A percentile compares a stretch with the other conserved stretches of the same genome.
Conservation (phyloP, 768 basidiomycete genomes). For the Kwoniella pini region DNA sequence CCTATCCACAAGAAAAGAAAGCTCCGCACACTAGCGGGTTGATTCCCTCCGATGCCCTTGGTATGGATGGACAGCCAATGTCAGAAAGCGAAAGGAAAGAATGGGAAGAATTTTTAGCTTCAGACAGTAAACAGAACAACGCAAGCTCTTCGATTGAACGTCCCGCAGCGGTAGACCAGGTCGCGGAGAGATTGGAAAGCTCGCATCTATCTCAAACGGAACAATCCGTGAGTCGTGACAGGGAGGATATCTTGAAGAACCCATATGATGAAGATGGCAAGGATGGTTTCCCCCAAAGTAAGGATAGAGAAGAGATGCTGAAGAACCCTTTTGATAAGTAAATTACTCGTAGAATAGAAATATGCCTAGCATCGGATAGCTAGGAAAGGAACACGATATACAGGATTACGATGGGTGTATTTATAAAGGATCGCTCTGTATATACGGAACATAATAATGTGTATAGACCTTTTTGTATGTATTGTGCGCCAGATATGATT, state of each 20-base stretch:
- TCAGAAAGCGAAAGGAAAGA: conserved; percentile 38
- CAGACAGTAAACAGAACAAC: too few species aligned
- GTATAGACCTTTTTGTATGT: too few species aligned
- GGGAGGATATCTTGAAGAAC: background rate
- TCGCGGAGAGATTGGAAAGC: background rate
- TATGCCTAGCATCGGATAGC: too few species aligned
- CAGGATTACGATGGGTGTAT: too few species aligned
- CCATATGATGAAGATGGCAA: background rate
- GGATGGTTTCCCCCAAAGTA: background rate
- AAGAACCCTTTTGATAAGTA: conserved; percentile 7
- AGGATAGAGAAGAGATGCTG: conserved; percentile 2
- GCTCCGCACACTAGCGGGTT: background rate
- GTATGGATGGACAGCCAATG: conserved; percentile 27
- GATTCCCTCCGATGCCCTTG: conserved; percentile 13
- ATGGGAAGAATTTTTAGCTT: conserved; percentile 36
- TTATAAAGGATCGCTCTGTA: too few species aligned
- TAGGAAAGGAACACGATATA: too few species aligned
- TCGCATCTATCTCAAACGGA: background rate
- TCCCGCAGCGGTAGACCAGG: background rate
- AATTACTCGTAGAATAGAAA: too few species aligned
- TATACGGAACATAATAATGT: too few species aligned
- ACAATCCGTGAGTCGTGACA: background rate
- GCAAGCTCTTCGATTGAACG: too few species aligned
- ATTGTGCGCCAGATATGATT: too few species aligned
- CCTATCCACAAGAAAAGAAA: conserved; percentile 14